phyloP scores from a whole-genome alignment of 441 rosid species.

The Erodium moschatum region DNA sequence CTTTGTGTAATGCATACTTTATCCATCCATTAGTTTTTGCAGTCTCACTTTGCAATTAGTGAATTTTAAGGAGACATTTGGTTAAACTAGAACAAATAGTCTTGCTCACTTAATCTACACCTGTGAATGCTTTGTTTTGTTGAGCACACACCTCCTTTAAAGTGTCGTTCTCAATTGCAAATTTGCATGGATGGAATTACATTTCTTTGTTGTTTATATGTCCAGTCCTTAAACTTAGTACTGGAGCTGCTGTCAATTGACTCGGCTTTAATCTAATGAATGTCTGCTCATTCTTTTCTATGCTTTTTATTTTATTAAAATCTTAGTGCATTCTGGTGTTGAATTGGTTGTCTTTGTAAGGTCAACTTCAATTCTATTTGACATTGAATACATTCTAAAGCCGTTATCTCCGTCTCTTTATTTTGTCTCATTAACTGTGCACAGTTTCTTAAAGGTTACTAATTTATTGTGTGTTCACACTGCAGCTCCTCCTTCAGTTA shows the following conservation, averaged over 20 bases:
- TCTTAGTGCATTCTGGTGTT: background rate
- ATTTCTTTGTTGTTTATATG: background rate
- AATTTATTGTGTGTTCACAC: conserved; percentile 26
- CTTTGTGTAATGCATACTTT: background rate
- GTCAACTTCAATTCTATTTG: background rate
- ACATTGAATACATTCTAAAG: background rate
- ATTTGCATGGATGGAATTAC: background rate
- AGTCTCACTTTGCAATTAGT: background rate
- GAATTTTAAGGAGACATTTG: background rate
- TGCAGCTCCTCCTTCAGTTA: conserved; percentile 92
- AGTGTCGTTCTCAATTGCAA: background rate
- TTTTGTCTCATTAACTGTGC: background rate
- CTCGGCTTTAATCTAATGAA: background rate
- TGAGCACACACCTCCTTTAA: background rate
- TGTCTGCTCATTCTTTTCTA: background rate
- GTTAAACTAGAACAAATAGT: background rate
- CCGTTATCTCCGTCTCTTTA: background rate
- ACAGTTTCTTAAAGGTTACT: conserved; percentile 6
- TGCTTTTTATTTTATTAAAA: background rate
- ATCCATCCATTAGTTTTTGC: conserved; percentile 2
- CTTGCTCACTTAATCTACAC: background rate
- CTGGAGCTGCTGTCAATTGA: background rate
- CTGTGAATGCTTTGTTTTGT: background rate
- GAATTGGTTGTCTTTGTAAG: background rate
- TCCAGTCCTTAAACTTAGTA: background rate